phyloP scores from a whole-genome alignment of 179 eudicot species.

The Actinidia arguta region DNA sequence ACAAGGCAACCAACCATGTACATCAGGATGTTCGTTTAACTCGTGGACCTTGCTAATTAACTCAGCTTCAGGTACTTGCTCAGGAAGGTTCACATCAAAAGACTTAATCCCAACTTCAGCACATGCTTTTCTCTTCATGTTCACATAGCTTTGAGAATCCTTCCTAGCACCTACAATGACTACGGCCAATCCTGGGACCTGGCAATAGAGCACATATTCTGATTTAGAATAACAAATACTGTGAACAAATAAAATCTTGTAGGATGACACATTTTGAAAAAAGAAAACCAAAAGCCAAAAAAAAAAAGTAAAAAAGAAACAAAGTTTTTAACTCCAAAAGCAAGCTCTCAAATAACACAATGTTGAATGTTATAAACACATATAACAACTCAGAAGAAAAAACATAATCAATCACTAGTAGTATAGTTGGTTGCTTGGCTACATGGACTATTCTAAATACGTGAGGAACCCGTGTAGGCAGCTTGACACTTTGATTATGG shows the following conservation, averaged over 20 bases:
- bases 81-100: constrained; percentile 72
- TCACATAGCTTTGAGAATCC: constrained; percentile 89
- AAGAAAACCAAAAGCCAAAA: background rate
- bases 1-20: constrained; percentile 68
- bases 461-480: no score
- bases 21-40: constrained; percentile 80
- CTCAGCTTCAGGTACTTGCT: constrained; percentile 76
- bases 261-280: background rate
- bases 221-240: background rate
- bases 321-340: background rate
- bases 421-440: no score
- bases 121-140: constrained; percentile 94
- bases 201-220: constrained; percentile 11
- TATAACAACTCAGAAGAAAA: background rate
- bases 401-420: no score
- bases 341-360: background rate
- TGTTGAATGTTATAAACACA: background rate
- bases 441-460: no score
- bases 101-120: constrained; percentile 94
- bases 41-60: constrained; percentile 86
- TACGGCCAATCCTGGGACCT: constrained; percentile 97
- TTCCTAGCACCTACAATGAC: constrained; percentile 85
- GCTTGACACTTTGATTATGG: no score
- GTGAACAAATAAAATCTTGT: background rate
- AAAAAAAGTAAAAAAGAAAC: no score